Conservation (phyloP, 2,329 filamentous ascomycete species). For the Fusarium pilosicola region DNA sequence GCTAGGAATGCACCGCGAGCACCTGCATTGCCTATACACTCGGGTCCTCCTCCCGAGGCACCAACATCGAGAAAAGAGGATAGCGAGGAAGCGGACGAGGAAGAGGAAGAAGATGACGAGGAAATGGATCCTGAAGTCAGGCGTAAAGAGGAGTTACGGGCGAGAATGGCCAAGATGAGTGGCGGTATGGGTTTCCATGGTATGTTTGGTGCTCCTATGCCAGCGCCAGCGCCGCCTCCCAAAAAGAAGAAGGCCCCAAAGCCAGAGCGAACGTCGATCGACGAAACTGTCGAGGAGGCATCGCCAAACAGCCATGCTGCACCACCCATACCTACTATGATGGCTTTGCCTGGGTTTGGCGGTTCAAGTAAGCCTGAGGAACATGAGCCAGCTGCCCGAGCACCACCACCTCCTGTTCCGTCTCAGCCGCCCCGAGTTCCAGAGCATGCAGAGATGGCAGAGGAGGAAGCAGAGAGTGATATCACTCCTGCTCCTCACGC, state of each 20-base stretch:
- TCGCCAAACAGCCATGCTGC: constrained; percentile 56
- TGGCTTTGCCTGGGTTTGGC: constrained; percentile 78
- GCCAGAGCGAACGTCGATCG: constrained; percentile 53
- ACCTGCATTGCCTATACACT: constrained; percentile 48
- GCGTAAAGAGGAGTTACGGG: constrained; percentile 86
- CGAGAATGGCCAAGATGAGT: constrained; percentile 98
- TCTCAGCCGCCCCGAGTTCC: constrained; percentile 31
- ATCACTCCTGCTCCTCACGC: constrained; percentile 48
- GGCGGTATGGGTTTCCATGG: constrained; percentile 97
- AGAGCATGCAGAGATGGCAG: constrained; percentile 38
- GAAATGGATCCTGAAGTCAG: constrained; percentile 88
- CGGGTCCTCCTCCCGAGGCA: constrained; percentile 30
- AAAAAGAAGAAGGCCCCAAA: constrained; percentile 65
- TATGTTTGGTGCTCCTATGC: constrained; percentile 83
- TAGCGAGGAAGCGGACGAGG: constrained; percentile 69
- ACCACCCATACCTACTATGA: constrained; percentile 68
- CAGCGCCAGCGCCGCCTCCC: constrained; percentile 66
- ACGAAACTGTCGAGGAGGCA: constrained; percentile 56
- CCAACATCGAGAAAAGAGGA: constrained; percentile 54
- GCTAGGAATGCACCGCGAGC: constrained; percentile 52
- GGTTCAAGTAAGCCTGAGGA: constrained; percentile 61
- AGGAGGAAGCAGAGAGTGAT: constrained; percentile 50
- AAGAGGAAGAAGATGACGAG: constrained; percentile 81
- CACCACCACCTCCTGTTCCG: constrained; percentile 46
- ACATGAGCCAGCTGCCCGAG: constrained; percentile 42